A percentile compares a stretch with the other conserved stretches of the same genome.
These are phyloP conservation scores for Calocera cornea DNA, from an alignment of 768 basidiomycete genomes.

Conservation along the genomic window DNA sequence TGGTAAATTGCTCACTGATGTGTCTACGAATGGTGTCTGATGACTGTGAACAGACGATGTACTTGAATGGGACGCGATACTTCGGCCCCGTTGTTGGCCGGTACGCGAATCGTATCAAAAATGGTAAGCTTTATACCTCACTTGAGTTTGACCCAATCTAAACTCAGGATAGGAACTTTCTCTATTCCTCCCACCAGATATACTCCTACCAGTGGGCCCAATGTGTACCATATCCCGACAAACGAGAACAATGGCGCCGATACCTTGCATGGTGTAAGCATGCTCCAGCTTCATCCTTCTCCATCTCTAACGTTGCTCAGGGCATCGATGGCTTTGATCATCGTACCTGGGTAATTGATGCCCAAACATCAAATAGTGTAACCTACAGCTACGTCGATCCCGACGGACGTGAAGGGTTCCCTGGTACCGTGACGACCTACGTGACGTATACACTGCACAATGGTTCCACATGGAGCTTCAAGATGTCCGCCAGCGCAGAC, in stretches of 20 bases:
- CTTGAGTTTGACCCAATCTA: too few species aligned
- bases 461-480: not conserved
- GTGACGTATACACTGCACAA: slow-evolving; percentile 7
- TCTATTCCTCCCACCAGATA: not conserved
- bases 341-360: slow-evolving; percentile 17
- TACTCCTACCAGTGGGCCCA: not conserved
- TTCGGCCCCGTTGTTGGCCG: slow-evolving; percentile 7
- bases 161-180: too few species aligned
- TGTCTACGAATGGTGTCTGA: too few species aligned
- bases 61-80: not conserved
- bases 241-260: slow-evolving; percentile 15
- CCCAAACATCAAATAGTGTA: slow-evolving; percentile 14
- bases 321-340: slow-evolving; percentile 17
- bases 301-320: too few species aligned
- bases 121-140: not conserved
- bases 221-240: not conserved
- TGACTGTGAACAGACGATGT: too few species aligned
- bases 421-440: slow-evolving; percentile 15
- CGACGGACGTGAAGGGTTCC: slow-evolving; percentile 18
- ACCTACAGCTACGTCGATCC: slow-evolving; percentile 17
- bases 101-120: slow-evolving; percentile 9
- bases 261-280: slow-evolving; percentile 18
- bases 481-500: slow-evolving; percentile 7
- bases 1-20: too few species aligned
- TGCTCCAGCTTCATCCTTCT: too few species aligned